Evolutionary conservation across 2,329 filamentous ascomycete genomes (phyloP).

Genomic region (Colletotrichum spinosum): DNA sequence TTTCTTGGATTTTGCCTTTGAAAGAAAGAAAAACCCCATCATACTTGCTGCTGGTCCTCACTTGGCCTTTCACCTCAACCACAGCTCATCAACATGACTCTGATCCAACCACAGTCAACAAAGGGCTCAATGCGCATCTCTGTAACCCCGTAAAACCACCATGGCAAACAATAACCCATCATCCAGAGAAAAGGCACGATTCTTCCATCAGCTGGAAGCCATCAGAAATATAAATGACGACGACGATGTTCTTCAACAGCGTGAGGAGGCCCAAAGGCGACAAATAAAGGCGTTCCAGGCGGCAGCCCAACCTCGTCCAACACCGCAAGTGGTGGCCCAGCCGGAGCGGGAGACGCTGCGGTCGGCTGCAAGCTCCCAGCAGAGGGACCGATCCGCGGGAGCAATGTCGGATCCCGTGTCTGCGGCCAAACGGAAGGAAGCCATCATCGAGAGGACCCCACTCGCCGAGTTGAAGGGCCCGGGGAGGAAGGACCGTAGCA

Average conservation of each 20-base stretch:
- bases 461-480: constrained; percentile 37
- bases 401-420: constrained; percentile 32
- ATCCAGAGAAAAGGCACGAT: constrained; percentile 57
- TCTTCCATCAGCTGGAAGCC: constrained; percentile 56
- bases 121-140: constrained; percentile 16
- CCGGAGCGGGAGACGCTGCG: background rate
- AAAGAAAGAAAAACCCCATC: background rate
- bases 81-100: constrained; percentile 25
- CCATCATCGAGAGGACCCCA: constrained; percentile 42
- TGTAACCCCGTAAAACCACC: constrained; percentile 6
- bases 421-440: constrained; percentile 14
- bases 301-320: constrained; percentile 19
- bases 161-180: constrained; percentile 40
- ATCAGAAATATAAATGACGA: constrained; percentile 40
- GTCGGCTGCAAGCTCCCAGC: constrained; percentile 6
- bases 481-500: constrained; percentile 19
- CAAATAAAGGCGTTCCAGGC: constrained; percentile 18
- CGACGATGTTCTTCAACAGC: constrained; percentile 45
- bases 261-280: constrained; percentile 37
- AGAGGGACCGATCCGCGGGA: constrained; percentile 6
- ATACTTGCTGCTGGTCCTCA: no score
- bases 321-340: constrained; percentile 28
- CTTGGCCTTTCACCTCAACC: constrained; percentile 1
- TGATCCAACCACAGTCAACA: background rate
- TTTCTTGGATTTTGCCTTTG: background rate